Conservation (phyloP, 2,329 filamentous ascomycete species). For the Calonectria pauciramosa region DNA sequence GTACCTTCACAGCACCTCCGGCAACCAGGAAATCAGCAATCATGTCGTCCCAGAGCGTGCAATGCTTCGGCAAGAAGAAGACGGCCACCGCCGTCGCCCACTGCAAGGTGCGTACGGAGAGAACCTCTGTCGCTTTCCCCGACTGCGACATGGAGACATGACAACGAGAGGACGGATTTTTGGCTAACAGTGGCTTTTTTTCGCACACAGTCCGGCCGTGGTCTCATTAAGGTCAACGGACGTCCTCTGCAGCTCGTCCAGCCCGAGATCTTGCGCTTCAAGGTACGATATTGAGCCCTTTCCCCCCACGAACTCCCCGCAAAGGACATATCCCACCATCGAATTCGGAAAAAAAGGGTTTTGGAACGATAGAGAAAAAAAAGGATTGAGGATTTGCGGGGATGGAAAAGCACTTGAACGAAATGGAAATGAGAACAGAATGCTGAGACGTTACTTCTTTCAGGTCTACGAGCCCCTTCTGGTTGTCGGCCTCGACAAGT, state of each 20-base stretch:
- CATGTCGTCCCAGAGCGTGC: constrained; percentile 86
- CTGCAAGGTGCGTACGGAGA: constrained; percentile 79
- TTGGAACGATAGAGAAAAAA: constrained; percentile 14
- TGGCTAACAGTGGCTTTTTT: constrained; percentile 45
- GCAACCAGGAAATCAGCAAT: constrained; percentile 60
- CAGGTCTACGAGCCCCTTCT: constrained; percentile 99
- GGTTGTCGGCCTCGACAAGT: constrained; percentile 97
- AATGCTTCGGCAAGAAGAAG: constrained; percentile 99
- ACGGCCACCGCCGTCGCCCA: constrained; percentile 91
- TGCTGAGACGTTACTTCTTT: constrained; percentile 37
- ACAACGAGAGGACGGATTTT: constrained; percentile 16
- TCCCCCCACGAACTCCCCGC: constrained; percentile 1
- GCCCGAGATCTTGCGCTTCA: constrained; percentile 98
- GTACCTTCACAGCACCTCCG: constrained; percentile 41
- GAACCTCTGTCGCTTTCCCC: background rate
- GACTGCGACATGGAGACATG: constrained; percentile 13
- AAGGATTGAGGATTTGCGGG: background rate
- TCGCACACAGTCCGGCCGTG: constrained; percentile 61
- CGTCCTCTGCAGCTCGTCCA: constrained; percentile 94
- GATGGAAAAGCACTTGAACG: background rate
- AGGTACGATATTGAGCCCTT: constrained; percentile 68
- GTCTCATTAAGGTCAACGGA: constrained; percentile 99
- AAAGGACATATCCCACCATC: constrained; percentile 20
- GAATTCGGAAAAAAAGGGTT: constrained; percentile 16
- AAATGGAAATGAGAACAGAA: constrained; percentile 22